phyloP scores from a whole-genome alignment of 441 rosid genomes.

The Kokia cookei region DNA sequence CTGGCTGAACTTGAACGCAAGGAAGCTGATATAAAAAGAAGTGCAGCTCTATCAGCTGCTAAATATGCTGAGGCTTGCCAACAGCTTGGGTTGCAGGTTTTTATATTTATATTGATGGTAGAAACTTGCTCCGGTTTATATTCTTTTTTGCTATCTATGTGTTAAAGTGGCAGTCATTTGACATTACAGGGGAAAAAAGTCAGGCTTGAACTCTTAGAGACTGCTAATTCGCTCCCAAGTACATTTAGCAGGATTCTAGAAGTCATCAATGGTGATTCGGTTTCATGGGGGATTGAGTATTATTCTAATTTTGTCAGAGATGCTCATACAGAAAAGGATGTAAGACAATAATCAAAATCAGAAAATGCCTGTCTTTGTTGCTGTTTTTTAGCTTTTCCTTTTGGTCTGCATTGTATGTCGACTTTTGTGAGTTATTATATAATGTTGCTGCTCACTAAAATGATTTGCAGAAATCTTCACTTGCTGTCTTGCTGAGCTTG shows the following conservation, averaged over 20 bases:
- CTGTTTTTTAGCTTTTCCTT: not conserved
- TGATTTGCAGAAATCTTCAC: conserved; percentile 55
- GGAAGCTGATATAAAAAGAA: conserved; percentile 89
- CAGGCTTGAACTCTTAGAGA: conserved; percentile 83
- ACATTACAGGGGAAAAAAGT: conserved; percentile 81
- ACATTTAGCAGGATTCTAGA: conserved; percentile 71
- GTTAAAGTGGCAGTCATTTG: conserved; percentile 5
- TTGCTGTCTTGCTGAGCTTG: conserved; percentile 52
- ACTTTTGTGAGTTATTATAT: conserved; percentile 6
- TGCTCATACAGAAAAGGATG: conserved; percentile 83
- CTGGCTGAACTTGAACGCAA: conserved; percentile 87
- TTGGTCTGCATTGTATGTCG: conserved; percentile 2
- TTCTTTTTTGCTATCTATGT: conserved; percentile 5
- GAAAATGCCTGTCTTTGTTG: not conserved
- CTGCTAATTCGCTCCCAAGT: conserved; percentile 85
- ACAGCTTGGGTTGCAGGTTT: conserved; percentile 95
- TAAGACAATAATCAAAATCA: conserved; percentile 29
- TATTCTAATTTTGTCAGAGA: conserved; percentile 80
- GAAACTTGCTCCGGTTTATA: conserved; percentile 7
- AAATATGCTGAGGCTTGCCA: conserved; percentile 91
- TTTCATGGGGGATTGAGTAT: conserved; percentile 69
- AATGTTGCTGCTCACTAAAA: conserved; percentile 7
- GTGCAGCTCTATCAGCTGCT: conserved; percentile 72
- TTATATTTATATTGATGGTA: conserved; percentile 6
- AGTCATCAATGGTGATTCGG: conserved; percentile 61